These are phyloP conservation scores for Candida neerlandica DNA, from an alignment of 1,139 yeast genomes.

Conservation along the genomic window DNA sequence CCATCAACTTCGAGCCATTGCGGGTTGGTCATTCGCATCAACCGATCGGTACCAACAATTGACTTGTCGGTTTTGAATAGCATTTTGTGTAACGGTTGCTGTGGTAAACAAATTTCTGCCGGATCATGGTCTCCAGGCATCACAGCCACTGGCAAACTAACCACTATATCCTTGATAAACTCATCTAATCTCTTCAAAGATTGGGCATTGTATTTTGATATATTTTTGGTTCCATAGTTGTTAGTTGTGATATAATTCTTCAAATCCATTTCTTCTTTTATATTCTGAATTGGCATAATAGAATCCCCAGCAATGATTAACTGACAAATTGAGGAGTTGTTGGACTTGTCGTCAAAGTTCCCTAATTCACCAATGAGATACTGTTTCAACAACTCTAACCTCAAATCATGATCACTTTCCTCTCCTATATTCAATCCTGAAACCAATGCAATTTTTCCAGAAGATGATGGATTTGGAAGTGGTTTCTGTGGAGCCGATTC, in stretches of 20 bases:
- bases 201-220: constrained; percentile 49
- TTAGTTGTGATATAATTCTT: constrained; percentile 34
- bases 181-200: constrained; percentile 52
- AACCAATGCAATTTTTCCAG: constrained; percentile 55
- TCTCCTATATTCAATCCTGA: constrained; percentile 71
- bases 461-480: constrained; percentile 12
- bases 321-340: constrained; percentile 44
- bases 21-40: constrained; percentile 72
- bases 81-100: constrained; percentile 82
- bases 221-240: constrained; percentile 57
- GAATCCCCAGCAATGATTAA: constrained; percentile 80
- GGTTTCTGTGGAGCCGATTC: constrained; percentile 59
- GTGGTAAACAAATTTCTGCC: constrained; percentile 81
- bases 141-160: constrained; percentile 66
- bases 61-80: constrained; percentile 55
- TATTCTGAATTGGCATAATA: constrained; percentile 38
- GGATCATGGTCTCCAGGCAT: constrained; percentile 91
- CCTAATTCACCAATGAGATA: constrained; percentile 73
- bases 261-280: constrained; percentile 22
- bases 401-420: constrained; percentile 41
- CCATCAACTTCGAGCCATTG: constrained; percentile 61
- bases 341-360: constrained; percentile 25
- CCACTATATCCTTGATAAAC: constrained; percentile 59
- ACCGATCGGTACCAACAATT: constrained; percentile 41
- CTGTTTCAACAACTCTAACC: constrained; percentile 66